phyloP scores from a whole-genome alignment of 2,329 filamentous ascomycete species.

The Xylaria arbuscula region DNA sequence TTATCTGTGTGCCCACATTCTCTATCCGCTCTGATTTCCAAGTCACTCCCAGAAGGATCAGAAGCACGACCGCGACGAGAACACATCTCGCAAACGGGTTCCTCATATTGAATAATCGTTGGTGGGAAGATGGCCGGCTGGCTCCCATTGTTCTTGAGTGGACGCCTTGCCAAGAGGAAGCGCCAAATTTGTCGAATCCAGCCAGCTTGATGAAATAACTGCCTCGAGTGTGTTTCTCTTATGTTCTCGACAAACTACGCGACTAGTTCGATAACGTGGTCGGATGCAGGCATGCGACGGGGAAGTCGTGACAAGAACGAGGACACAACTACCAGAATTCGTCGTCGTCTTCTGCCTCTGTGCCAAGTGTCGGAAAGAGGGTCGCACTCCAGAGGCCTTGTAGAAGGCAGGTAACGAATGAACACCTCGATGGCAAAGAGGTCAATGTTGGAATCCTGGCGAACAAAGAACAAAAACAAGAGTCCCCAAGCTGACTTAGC shows the following conservation, averaged over 20 bases:
- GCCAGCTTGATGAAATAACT: slow-evolving; percentile 27
- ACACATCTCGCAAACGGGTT: slow-evolving; percentile 60
- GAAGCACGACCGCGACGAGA: slow-evolving; percentile 56
- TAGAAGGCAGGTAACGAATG: slow-evolving; percentile 38
- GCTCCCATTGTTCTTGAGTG: slow-evolving; percentile 52
- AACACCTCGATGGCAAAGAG: slow-evolving; percentile 38
- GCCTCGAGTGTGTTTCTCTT: slow-evolving; percentile 5
- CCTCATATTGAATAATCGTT: slow-evolving; percentile 60
- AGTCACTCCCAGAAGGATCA: slow-evolving; percentile 56
- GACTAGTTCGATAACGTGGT: slow-evolving; percentile 9
- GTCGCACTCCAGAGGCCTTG: slow-evolving; percentile 17
- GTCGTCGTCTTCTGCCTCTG: slow-evolving; percentile 21
- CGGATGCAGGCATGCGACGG: slow-evolving; percentile 22
- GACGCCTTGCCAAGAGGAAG: slow-evolving; percentile 40
- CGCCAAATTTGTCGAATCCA: slow-evolving; percentile 36
- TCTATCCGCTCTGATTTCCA: slow-evolving; percentile 57
- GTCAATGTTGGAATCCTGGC: slow-evolving; percentile 26
- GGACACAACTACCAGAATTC: slow-evolving; percentile 15
- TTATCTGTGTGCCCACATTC: slow-evolving; percentile 54
- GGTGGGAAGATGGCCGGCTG: slow-evolving; percentile 54
- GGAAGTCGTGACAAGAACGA: slow-evolving; percentile 13
- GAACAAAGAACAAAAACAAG: slow-evolving; percentile 37
- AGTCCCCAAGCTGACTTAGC: slow-evolving; percentile 28
- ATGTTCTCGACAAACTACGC: slow-evolving; percentile 12
- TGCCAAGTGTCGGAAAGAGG: slow-evolving; percentile 12